phyloP scores from a whole-genome alignment of 202 grass and related monocot genomes.

The Miscanthus sacchariflorus region DNA sequence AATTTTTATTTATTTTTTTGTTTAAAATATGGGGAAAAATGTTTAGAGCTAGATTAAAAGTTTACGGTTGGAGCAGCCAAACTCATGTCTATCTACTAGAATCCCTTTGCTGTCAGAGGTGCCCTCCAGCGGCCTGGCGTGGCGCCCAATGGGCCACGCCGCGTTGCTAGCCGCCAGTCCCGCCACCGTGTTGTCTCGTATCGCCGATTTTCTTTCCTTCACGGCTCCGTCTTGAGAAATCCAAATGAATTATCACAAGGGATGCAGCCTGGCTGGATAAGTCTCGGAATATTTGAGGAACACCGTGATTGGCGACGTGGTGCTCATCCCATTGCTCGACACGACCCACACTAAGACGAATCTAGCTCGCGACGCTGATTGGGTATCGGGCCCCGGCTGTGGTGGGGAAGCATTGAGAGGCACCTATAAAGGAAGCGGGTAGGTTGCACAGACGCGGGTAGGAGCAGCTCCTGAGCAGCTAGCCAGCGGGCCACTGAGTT shows the following conservation, averaged over 20 bases:
- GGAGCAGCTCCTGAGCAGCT: conserved; percentile 38
- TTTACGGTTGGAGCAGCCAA: too few species aligned
- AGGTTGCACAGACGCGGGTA: conserved; percentile 48
- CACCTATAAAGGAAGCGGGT: conserved; percentile 58
- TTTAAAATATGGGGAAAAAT: too few species aligned
- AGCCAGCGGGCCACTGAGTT: neutral
- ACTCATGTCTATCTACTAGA: too few species aligned
- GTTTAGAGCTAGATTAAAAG: too few species aligned
- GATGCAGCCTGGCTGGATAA: neutral
- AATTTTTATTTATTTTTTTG: too few species aligned
- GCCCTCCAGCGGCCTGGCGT: neutral
- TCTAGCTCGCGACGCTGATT: neutral
- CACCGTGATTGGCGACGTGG: conserved; percentile 28
- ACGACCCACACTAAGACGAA: neutral
- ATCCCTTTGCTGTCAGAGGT: too few species aligned
- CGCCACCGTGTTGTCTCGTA: neutral
- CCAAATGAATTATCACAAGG: neutral
- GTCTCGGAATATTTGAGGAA: conserved; percentile 35
- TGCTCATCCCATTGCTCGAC: conserved; percentile 9
- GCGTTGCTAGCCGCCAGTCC: neutral
- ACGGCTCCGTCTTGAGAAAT: neutral
- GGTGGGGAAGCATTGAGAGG: too few species aligned
- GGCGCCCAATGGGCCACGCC: neutral
- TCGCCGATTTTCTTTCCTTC: conserved; percentile 9
- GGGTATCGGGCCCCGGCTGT: neutral